Conservation (phyloP, 768 basidiomycete species). For the Gymnopilus junonius region DNA sequence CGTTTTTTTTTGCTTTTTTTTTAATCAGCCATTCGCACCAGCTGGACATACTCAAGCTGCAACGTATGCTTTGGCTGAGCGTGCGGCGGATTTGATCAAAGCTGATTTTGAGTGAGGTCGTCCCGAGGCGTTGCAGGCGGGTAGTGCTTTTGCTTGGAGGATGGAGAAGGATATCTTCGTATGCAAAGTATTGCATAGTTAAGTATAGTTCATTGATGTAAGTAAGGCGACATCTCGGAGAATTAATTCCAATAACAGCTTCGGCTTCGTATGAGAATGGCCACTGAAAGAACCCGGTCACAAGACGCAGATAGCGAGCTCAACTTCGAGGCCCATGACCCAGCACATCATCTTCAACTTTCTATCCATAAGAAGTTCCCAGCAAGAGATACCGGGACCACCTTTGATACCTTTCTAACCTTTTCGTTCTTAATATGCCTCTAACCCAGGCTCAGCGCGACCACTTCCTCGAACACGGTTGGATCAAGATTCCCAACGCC, state of each 20-base stretch:
- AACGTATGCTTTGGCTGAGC: constrained; percentile 18
- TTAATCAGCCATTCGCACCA: constrained; percentile 18
- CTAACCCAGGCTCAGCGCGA: background rate
- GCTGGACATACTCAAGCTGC: constrained; percentile 21
- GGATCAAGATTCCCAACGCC: background rate
- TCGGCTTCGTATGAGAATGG: background rate
- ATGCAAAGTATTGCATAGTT: background rate
- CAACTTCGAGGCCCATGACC: background rate
- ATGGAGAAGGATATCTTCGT: background rate
- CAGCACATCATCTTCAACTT: background rate
- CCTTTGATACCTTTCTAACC: background rate
- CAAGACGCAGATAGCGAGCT: background rate
- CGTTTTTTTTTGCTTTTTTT: no score
- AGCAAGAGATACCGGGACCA: background rate
- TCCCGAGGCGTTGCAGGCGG: no score
- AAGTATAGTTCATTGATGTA: background rate
- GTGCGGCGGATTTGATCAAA: constrained; percentile 21
- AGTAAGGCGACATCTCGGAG: background rate
- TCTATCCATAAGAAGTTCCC: background rate
- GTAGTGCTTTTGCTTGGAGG: no score
- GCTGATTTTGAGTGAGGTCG: constrained; percentile 9
- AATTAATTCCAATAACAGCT: background rate
- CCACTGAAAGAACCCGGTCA: background rate
- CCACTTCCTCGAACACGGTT: constrained; percentile 3
- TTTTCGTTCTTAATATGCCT: background rate